phyloP scores from a whole-genome alignment of 306 rosid species.

The Corylus heterophylla region DNA sequence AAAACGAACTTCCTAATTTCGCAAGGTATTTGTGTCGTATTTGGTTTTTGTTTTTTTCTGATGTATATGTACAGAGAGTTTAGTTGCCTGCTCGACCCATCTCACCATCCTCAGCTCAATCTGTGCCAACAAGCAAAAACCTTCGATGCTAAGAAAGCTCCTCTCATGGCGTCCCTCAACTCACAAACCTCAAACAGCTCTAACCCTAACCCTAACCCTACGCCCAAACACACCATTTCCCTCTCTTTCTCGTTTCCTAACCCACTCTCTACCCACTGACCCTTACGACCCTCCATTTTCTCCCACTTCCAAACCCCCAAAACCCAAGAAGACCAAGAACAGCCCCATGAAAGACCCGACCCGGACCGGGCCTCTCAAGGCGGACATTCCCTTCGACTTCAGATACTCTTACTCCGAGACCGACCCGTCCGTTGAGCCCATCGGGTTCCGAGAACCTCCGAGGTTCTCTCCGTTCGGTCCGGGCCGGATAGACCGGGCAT shows the following conservation, averaged over 20 bases:
- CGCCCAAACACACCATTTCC: not conserved
- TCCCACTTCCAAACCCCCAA: conserved; percentile 36
- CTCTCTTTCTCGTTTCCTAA: conserved; percentile 24
- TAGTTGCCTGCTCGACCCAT: too few relatives aligned
- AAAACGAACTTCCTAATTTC: too few relatives aligned
- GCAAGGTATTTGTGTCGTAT: too few relatives aligned
- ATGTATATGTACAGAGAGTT: too few relatives aligned
- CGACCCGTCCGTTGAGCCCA: conserved; percentile 47
- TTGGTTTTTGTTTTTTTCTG: too few relatives aligned
- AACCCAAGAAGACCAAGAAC: conserved; percentile 18
- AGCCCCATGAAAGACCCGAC: conserved; percentile 16
- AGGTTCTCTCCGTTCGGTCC: conserved; percentile 92
- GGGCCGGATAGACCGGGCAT: conserved; percentile 68
- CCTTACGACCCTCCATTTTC: conserved; percentile 79
- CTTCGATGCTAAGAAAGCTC: conserved; percentile 29
- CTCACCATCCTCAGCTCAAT: not conserved
- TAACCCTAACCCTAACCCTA: not conserved
- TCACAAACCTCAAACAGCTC: not conserved
- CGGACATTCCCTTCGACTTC: conserved; percentile 83
- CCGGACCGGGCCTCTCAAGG: conserved; percentile 37
- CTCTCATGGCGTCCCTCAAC: conserved; percentile 24
- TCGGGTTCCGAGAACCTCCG: conserved; percentile 88
- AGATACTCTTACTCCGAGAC: conserved; percentile 78
- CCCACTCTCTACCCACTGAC: conserved; percentile 26
- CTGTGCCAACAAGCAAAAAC: not conserved